Evolutionary conservation across 2,329 filamentous ascomycete genomes (phyloP), one percentile per base, ranked within the genome.

Genomic region (Hypoxylon sp.): DNA sequence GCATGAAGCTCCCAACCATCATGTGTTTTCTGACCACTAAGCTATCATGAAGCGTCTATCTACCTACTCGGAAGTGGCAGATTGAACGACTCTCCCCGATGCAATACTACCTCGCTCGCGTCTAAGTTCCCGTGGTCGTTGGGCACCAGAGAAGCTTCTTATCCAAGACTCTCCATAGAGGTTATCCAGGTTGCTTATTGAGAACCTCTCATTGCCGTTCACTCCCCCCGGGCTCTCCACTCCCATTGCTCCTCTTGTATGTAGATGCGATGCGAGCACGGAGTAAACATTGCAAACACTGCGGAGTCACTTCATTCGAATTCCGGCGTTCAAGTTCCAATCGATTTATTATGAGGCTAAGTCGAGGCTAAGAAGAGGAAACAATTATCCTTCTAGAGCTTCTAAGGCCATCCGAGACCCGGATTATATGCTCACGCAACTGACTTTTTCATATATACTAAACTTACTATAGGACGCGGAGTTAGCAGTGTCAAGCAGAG

Each of bases 381-480:
- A 52, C 38, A 30, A 14, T 19, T 48, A 59, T 61, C 53, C 41
- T 57, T 62, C 53, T 53, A 60, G 17, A 41, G 13, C 23, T 56
- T 50, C 19, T 38, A 59, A 43, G n/a, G 10, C 23, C 36, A 45
- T 43, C 41, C 23, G 10, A 50, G 21, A 51, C 34, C 38, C 25
- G 34, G 36, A 52, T 19, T 58, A 23, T 38, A 45, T 52, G 32
- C 55, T 65, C 50, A 70, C 30, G 32, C 64, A 17, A 74, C 53
- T 9, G 51, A 52, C 67, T 76, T 75, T 60, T 71, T 75, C 74
- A 75, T 75, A 69, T 75, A 75, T 17, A 72, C 70, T 21, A 74
- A 41, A 25, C 41, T 57, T 46, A 75, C 64, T 70, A 55, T 41
- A 65, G 11, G 28, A 55, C 36, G 34, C 34, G 34, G 13, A 23